Evolutionary conservation across 257 asterid species (phyloP), one percentile per base, ranked within the genome.

Genomic region (Solanum chiquidenum): DNA sequence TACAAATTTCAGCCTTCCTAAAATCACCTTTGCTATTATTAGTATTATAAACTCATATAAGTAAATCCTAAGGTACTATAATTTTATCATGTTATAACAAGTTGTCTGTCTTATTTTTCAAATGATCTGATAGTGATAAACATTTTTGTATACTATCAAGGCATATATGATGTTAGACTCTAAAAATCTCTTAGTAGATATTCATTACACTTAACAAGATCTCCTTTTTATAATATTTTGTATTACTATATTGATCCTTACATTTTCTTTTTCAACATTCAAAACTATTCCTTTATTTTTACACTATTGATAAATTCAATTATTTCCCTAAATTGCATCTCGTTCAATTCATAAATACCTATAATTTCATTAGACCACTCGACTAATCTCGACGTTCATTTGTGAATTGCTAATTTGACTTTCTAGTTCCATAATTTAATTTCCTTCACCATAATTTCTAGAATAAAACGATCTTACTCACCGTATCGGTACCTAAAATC

Each of bases 1-100:
- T 96, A 96, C 92, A 95, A 93, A 94, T 96, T 96, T 89, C 95
- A 94, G 52, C 52, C 86, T 80, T 52, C 62, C 8, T 76, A 38
- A 76, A 74, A 5, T 46, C 83, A 66, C 73, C 34, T 66, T 72
- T 74, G 27, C 16, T 35, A 75, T 23, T 75, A 10, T 64, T 64
- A n/a, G 62, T 55, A 55, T 2, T 18, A 55, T n/a, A 23, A n/a
- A 64, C 72, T 64, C 72, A 62, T n/a, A 4, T 62, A 23, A 62
- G 69, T 23, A 60, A 60, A 60, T 60, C 3, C 6, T 23, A 62
- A 62, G 71, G 13, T 62, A 62, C 13, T 62, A 23, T 62, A 62
- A 4, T 62, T 62, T 55, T 20, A 55, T 55, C 11, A 1, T n/a
- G 72, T 62, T 60, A 60, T 60, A 60, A 60, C 69, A 60, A 21